These are phyloP conservation scores for Cercophora scortea DNA, from an alignment of 495 filamentous ascomycete species.

Conservation along the genomic window DNA sequence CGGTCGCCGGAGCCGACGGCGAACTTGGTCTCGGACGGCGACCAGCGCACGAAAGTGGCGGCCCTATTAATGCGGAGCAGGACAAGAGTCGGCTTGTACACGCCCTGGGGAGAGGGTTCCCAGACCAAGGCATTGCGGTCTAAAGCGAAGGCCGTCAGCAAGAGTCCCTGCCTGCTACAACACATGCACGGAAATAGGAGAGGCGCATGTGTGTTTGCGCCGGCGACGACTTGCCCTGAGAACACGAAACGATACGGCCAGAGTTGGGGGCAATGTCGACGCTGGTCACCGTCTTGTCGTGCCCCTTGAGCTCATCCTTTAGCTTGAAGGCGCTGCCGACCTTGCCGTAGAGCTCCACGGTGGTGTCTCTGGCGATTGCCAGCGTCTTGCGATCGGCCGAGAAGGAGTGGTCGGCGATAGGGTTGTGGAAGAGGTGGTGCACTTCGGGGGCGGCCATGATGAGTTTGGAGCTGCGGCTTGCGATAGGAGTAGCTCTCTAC, in stretches of 20 bases:
- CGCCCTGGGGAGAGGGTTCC: slow-evolving; percentile 77
- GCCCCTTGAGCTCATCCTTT: slow-evolving; percentile 86
- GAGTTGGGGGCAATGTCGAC: slow-evolving; percentile 89
- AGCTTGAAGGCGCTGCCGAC: slow-evolving; percentile 70
- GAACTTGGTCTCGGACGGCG: slow-evolving; percentile 92
- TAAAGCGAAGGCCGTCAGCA: slow-evolving; percentile 23
- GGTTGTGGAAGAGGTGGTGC: slow-evolving; percentile 93
- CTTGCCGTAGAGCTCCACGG: slow-evolving; percentile 78
- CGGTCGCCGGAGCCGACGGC: slow-evolving; percentile 93
- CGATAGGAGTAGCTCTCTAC: slow-evolving; percentile 99
- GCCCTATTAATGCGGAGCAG: slow-evolving; percentile 95
- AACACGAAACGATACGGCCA: slow-evolving; percentile 94
- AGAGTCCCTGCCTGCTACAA: background rate
- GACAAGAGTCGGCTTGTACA: slow-evolving; percentile 92
- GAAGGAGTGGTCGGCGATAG: slow-evolving; percentile 97
- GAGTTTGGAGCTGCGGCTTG: slow-evolving; percentile 12
- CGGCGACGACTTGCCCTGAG: slow-evolving; percentile 57
- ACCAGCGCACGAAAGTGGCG: slow-evolving; percentile 96
- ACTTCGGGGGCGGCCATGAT: slow-evolving; percentile 79
- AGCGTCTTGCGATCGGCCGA: slow-evolving; percentile 82
- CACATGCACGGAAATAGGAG: too few species aligned
- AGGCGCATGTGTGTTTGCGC: background rate
- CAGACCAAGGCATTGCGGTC: slow-evolving; percentile 97
- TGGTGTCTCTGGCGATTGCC: slow-evolving; percentile 84
- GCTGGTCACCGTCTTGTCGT: slow-evolving; percentile 93